phyloP scores from a whole-genome alignment of 192 early-diverging fungal genomes.

The Entomortierella chlamydospora region DNA sequence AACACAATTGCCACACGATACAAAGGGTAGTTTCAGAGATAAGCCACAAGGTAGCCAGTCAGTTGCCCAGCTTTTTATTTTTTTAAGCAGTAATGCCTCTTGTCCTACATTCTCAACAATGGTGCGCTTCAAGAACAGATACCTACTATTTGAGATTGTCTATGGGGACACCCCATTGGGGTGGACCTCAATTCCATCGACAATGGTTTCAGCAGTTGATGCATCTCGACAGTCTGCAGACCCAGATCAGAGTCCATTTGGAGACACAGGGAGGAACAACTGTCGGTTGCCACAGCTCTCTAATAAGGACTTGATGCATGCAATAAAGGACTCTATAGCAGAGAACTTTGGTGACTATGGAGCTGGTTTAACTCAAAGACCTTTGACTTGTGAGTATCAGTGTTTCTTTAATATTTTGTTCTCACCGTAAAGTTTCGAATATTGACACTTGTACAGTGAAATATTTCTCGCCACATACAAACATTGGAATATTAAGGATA shows the following conservation, averaged over 20 bases:
- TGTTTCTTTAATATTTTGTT: neutral
- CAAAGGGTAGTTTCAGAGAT: neutral
- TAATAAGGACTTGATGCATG: constrained; percentile 40
- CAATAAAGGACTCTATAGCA: constrained; percentile 53
- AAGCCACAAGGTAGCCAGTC: neutral
- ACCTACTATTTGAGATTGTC: constrained; percentile 60
- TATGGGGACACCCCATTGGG: constrained; percentile 46
- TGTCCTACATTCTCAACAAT: constrained; percentile 17
- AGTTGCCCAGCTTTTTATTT: too few relatives aligned
- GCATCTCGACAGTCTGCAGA: neutral
- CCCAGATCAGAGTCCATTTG: constrained; percentile 35
- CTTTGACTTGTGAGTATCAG: constrained; percentile 41
- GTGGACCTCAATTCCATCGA: constrained; percentile 28
- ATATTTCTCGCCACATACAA: constrained; percentile 61
- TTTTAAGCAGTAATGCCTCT: too few relatives aligned
- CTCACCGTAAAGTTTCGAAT: neutral
- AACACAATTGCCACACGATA: neutral
- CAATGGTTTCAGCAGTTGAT: neutral
- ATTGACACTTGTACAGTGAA: constrained; percentile 44
- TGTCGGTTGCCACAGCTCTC: constrained; percentile 41
- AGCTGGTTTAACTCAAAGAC: constrained; percentile 42
- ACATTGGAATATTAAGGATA: constrained; percentile 59
- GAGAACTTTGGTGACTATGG: constrained; percentile 65
- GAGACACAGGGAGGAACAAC: constrained; percentile 50
- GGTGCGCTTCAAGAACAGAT: constrained; percentile 67